Conservation (phyloP, 345 rosid species). For the Conringia planisiliqua region DNA sequence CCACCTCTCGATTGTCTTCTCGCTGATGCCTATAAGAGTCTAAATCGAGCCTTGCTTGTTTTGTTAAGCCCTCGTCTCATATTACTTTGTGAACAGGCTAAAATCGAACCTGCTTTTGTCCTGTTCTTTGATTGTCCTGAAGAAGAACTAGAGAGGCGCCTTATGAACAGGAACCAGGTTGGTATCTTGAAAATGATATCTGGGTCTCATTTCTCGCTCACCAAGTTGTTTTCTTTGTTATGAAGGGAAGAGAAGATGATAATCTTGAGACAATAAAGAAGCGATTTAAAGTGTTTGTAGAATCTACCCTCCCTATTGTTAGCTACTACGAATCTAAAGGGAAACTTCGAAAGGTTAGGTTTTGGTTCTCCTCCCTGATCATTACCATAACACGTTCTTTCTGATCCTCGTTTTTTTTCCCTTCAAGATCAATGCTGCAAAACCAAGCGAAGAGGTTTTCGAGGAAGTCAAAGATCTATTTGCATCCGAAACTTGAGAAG, state of each 20-base stretch:
- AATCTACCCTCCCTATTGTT: constrained; percentile 59
- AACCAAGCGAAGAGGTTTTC: constrained; percentile 60
- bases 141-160: constrained; percentile 63
- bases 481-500: constrained; percentile 45
- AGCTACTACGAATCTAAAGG: constrained; percentile 49
- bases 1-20: background rate
- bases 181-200: background rate
- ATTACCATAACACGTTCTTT: background rate
- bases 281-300: constrained; percentile 55
- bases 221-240: background rate
- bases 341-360: constrained; percentile 58
- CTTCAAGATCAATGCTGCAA: constrained; percentile 65
- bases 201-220: background rate
- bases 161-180: constrained; percentile 73
- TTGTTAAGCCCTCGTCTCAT: background rate
- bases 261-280: constrained; percentile 61
- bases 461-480: constrained; percentile 51
- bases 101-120: constrained; percentile 58
- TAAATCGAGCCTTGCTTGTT: background rate
- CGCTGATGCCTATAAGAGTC: background rate
- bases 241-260: constrained; percentile 80
- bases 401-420: constrained; percentile 1
- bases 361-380: background rate
- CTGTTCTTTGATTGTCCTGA: constrained; percentile 59
- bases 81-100: constrained; percentile 43